Percentiles rank a stretch among this genome's conserved stretches.
Conservation (phyloP, 164 flowering plant species). For the Vitis riparia region DNA sequence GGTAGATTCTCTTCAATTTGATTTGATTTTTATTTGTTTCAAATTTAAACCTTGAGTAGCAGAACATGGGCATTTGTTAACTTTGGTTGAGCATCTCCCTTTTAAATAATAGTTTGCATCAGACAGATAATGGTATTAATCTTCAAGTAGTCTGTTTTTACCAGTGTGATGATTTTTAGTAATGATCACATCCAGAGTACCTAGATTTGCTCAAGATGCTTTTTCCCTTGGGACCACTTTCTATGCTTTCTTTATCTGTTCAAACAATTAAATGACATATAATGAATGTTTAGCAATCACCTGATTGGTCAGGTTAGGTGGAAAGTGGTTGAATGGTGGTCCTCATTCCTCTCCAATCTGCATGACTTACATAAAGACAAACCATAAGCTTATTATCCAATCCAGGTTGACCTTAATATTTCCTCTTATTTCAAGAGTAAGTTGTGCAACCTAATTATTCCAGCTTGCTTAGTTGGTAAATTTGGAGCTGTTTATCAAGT, state of each 20-base stretch:
- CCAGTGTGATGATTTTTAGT: slow-evolving; percentile 4
- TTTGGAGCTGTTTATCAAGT: background rate
- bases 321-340: slow-evolving; percentile 29
- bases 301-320: slow-evolving; percentile 21
- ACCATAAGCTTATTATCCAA: background rate
- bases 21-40: background rate
- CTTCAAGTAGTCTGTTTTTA: background rate
- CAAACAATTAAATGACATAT: background rate
- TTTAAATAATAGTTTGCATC: background rate
- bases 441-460: slow-evolving; percentile 15
- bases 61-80: background rate
- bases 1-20: slow-evolving; percentile 21
- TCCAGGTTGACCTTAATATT: slow-evolving; percentile 6
- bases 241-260: slow-evolving; percentile 2
- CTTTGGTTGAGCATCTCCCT: background rate
- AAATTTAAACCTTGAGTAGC: background rate
- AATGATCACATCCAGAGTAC: slow-evolving; percentile 2
- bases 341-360: slow-evolving; percentile 7
- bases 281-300: slow-evolving; percentile 10
- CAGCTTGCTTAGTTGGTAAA: slow-evolving; percentile 21
- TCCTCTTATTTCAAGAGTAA: slow-evolving; percentile 9
- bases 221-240: slow-evolving; percentile 4
- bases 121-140: background rate
- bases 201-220: background rate
- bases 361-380: slow-evolving; percentile 13